Evolutionary conservation across 192 early-diverging fungal genomes (phyloP).

Genomic region (Linnemannia schmuckeri): DNA sequence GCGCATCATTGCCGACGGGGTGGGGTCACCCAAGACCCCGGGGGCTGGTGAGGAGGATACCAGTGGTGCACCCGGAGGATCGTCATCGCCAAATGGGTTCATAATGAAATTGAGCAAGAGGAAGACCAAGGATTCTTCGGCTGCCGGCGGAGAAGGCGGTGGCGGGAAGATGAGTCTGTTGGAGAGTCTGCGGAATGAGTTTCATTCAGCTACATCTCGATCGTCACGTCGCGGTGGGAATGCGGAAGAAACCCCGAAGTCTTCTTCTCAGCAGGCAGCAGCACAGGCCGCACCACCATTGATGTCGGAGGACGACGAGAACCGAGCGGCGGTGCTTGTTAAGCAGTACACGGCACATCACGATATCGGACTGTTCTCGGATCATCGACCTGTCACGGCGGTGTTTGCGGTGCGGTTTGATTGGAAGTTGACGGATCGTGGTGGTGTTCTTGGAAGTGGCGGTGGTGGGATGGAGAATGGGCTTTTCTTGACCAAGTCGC

Average conservation of each 20-base stretch:
- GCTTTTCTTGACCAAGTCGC: neutral
- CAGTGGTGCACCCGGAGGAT: neutral
- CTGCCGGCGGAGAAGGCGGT: neutral
- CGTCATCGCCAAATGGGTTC: neutral
- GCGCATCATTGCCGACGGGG: neutral
- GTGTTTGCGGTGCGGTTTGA: slow-evolving; percentile 64
- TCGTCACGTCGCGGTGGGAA: neutral
- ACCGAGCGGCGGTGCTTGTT: slow-evolving; percentile 36
- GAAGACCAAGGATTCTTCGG: neutral
- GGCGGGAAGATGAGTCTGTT: slow-evolving; percentile 13
- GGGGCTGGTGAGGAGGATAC: neutral
- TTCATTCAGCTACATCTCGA: slow-evolving; percentile 1
- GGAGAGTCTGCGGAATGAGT: slow-evolving; percentile 26
- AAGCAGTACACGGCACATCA: slow-evolving; percentile 56
- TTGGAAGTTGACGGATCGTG: slow-evolving; percentile 52
- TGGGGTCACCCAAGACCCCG: neutral
- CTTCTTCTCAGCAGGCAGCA: neutral
- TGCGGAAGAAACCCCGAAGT: neutral
- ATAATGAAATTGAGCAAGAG: slow-evolving; percentile 17
- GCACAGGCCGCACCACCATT: neutral
- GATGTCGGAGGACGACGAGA: slow-evolving; percentile 43
- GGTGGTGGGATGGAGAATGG: neutral
- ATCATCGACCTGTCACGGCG: slow-evolving; percentile 66
- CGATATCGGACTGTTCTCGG: slow-evolving; percentile 59
- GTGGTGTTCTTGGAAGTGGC: slow-evolving; percentile 5